These are phyloP conservation scores for Marchantia polymorpha DNA, from an alignment of 225 moss, liverwort and hornwort species.

Conservation along the genomic window DNA sequence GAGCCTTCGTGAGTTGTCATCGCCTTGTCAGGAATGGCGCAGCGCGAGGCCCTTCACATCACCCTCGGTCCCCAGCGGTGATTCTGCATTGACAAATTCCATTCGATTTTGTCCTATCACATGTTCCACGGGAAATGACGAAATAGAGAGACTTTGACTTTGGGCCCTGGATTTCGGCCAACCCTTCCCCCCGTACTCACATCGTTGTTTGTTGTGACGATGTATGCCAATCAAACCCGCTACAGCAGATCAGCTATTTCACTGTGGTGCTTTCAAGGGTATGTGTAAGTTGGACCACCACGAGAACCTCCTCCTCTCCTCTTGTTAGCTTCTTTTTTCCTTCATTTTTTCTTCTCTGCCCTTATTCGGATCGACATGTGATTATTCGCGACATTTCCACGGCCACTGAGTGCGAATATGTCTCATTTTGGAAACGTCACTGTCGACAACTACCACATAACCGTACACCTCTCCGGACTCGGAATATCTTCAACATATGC, in stretches of 20 bases:
- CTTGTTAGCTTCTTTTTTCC: too few relatives aligned
- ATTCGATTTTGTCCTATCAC: neutral
- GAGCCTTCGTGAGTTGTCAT: neutral
- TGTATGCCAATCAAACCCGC: neutral
- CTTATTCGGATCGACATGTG: too few relatives aligned
- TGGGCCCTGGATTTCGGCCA: neutral
- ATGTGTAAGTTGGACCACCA: neutral
- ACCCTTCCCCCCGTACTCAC: neutral
- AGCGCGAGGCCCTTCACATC: neutral
- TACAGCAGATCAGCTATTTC: neutral
- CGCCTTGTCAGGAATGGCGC: neutral
- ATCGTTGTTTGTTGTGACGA: neutral
- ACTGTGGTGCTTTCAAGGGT: neutral
- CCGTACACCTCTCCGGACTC: too few relatives aligned
- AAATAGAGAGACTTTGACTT: neutral
- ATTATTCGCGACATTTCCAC: too few relatives aligned
- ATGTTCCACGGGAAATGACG: constrained; percentile 3
- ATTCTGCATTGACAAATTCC: neutral
- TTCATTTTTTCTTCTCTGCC: too few relatives aligned
- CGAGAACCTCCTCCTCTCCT: too few relatives aligned
- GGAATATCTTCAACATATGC: too few relatives aligned
- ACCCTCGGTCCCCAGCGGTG: neutral
- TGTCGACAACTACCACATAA: too few relatives aligned
- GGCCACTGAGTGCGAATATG: too few relatives aligned
- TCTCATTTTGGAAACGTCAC: too few relatives aligned